These are phyloP conservation scores for Fusarium nodosum DNA, from an alignment of 2,329 filamentous ascomycete genomes.

Conservation along the genomic window DNA sequence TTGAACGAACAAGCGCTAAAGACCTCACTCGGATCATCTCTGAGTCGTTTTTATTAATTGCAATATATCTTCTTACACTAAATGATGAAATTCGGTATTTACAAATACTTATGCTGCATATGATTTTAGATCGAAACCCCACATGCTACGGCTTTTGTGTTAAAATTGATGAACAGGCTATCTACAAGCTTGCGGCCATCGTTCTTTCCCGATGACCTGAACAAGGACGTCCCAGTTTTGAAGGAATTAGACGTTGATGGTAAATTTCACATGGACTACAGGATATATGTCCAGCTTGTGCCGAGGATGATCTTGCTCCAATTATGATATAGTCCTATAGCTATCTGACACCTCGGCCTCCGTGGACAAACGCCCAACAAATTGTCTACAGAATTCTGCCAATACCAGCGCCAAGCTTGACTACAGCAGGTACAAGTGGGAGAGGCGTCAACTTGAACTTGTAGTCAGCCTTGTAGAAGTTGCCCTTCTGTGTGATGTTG, in stretches of 20 bases:
- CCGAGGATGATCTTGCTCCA: neutral
- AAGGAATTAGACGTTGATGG: neutral
- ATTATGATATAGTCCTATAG: neutral
- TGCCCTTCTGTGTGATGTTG: conserved; percentile 66
- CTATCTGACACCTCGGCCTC: neutral
- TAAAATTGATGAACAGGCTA: conserved; percentile 2
- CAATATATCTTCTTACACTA: no score
- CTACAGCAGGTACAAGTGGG: conserved; percentile 56
- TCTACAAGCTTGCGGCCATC: conserved; percentile 1
- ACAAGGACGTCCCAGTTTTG: neutral
- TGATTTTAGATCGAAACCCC: no score
- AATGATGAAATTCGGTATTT: no score
- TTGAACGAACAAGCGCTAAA: no score
- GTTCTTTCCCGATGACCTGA: neutral
- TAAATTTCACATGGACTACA: no score
- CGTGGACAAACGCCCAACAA: no score
- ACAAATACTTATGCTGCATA: no score
- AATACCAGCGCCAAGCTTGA: conserved; percentile 61
- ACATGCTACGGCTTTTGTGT: conserved; percentile 14
- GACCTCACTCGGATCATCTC: no score
- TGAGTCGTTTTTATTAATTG: no score
- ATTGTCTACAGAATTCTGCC: conserved; percentile 52
- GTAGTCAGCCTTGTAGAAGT: conserved; percentile 64
- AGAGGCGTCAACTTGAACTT: conserved; percentile 63
- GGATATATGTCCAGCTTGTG: neutral